Evolutionary conservation across 495 filamentous ascomycete species (phyloP).

Genomic region (Neurospora discreta): DNA sequence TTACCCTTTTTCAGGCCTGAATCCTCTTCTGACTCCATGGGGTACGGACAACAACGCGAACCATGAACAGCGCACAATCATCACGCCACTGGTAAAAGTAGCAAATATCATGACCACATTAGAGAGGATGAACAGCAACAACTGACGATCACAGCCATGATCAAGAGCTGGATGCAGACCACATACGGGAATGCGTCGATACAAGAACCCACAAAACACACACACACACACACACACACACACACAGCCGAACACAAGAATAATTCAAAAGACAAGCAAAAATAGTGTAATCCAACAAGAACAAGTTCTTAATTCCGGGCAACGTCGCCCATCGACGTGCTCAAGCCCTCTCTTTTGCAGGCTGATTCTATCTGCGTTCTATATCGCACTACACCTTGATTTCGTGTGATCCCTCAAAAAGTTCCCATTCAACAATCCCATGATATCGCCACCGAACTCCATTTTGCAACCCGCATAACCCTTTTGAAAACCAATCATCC

Average conservation of each 20-base stretch:
- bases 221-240: neutral
- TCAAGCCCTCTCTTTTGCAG: neutral
- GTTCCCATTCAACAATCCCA: neutral
- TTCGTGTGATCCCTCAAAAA: neutral
- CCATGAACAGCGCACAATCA: neutral
- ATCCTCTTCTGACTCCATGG: neutral
- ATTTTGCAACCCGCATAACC: neutral
- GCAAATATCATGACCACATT: neutral
- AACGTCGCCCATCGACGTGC: neutral
- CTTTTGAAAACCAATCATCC: neutral
- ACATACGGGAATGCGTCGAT: neutral
- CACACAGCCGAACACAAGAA: neutral
- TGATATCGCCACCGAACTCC: neutral
- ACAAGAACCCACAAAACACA: neutral
- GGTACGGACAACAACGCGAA: neutral
- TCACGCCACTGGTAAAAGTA: neutral
- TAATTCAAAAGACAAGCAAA: neutral
- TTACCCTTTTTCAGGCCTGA: neutral
- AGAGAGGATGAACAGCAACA: neutral
- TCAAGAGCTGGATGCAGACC: neutral
- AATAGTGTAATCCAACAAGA: neutral
- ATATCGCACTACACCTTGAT: neutral
- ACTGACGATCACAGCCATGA: neutral
- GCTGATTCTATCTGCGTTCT: neutral
- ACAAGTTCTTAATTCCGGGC: neutral